Evolutionary conservation across 2,329 filamentous ascomycete species (phyloP), one percentile per base, ranked within the genome.

Genomic region (Chaetomium strumarium): DNA sequence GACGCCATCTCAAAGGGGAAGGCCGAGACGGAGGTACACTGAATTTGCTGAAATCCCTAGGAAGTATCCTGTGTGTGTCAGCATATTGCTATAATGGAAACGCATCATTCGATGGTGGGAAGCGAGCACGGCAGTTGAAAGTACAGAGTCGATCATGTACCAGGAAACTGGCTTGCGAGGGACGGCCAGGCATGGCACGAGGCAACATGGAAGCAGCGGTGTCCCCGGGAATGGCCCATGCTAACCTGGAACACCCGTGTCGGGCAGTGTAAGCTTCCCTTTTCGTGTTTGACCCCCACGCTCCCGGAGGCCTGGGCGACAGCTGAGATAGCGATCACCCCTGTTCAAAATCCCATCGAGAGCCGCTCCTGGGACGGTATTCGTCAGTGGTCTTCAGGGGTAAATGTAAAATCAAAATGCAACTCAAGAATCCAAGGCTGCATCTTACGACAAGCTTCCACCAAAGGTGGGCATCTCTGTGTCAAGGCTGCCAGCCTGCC

Each of bases 241-340:
- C n/a, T n/a, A n/a, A n/a, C 20, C 29, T n/a, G 4, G 39, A 17
- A 38, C 16, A 38, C 16, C 14, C 36, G 14, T 31, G 19, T 54
- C 37, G n/a, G n/a, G n/a, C n/a, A 49, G 44, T 46, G 14, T 46
- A 46, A 46, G 31, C 51, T 50, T 42, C 40, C 51, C 12, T 13
- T 8, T 48, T 49, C 13, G 44, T 37, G 38, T 16, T 33, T 50
- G 51, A 53, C 54, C 54, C 54, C 54, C 51, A 56, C 54, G 34
- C 24, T 24, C 24, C 24, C 24, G 24, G 24, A 24, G 24, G 24
- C 38, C 30, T 36, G 29, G 36, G 43, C 34, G 31, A 37, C 12
- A 49, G 47, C 47, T 50, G 19, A 45, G 41, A 44, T 50, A 41
- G 39, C 36, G 31, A 19, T 10, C 9, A 14, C 33, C 29, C 46